Evolutionary conservation across 495 filamentous ascomycete species (phyloP).

Genomic region (Echria macrotheca): DNA sequence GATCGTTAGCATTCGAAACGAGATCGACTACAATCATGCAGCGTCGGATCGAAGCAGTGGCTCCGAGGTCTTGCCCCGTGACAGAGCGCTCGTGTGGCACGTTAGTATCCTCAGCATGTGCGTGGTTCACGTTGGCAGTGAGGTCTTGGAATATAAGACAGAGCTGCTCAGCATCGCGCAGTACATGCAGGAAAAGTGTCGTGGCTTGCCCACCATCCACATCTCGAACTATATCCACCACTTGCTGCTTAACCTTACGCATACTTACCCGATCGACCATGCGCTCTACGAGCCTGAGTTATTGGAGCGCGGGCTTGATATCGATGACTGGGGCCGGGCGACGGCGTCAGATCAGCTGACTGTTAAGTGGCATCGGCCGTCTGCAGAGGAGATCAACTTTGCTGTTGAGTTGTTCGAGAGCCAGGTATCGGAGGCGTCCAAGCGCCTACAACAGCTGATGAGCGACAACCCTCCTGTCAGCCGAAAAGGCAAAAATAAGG

Average conservation of each 20-base stretch:
- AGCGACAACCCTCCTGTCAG: constrained; percentile 79
- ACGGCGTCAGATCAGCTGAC: constrained; percentile 66
- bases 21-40: constrained; percentile 96
- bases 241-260: constrained; percentile 92
- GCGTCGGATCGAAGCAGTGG: constrained; percentile 91
- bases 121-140: constrained; percentile 88
- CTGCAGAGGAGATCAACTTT: constrained; percentile 72
- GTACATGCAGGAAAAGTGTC: constrained; percentile 93
- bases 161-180: constrained; percentile 86
- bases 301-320: constrained; percentile 45
- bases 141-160: constrained; percentile 78
- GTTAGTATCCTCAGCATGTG: constrained; percentile 98
- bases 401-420: constrained; percentile 82
- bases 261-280: constrained; percentile 87
- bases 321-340: constrained; percentile 72
- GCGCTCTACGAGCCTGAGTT: constrained; percentile 71
- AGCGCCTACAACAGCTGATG: constrained; percentile 66
- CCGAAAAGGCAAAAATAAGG: constrained; percentile 89
- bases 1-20: constrained; percentile 83
- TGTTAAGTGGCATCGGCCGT: constrained; percentile 87
- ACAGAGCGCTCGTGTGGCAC: constrained; percentile 92
- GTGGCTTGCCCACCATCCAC: constrained; percentile 88
- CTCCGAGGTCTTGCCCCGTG: constrained; percentile 85
- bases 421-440: constrained; percentile 54
- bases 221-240: constrained; percentile 98